Percentiles rank a stretch among this genome's conserved stretches.
These are phyloP conservation scores for Filobasidium uniguttulatum DNA, from an alignment of 1,284 basidiomycete genomes.

Conservation along the genomic window DNA sequence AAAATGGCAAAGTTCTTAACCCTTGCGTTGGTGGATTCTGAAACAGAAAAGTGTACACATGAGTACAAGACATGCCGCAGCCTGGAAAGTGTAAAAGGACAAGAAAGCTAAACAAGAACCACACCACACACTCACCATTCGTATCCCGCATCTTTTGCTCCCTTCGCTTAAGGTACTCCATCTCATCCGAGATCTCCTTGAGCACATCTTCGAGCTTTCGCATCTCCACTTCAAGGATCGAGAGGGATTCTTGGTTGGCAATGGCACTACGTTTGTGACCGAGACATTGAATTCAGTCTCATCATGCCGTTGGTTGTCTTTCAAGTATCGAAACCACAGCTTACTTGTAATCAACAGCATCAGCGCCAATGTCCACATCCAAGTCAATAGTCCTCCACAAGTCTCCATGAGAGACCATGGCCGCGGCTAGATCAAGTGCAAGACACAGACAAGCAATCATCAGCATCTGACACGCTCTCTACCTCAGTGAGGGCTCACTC, in stretches of 20 bases:
- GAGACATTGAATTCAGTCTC: not conserved
- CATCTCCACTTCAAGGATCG: slow-evolving; percentile 94
- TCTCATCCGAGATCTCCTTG: slow-evolving; percentile 86
- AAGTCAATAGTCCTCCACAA: slow-evolving; percentile 65
- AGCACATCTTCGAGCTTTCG: slow-evolving; percentile 88
- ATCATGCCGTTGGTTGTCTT: no score
- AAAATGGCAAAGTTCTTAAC: slow-evolving; percentile 90
- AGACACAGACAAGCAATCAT: not conserved
- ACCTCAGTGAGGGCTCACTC: not conserved
- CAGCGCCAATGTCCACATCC: slow-evolving; percentile 94
- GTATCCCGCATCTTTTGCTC: slow-evolving; percentile 84
- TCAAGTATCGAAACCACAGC: slow-evolving; percentile 19
- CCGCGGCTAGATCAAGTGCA: not conserved
- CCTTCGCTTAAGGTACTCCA: slow-evolving; percentile 78
- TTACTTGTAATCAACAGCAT: slow-evolving; percentile 97
- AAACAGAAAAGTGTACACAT: slow-evolving; percentile 7
- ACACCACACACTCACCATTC: slow-evolving; percentile 53
- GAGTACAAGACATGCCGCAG: not conserved
- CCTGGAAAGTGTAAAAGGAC: not conserved
- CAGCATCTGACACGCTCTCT: not conserved
- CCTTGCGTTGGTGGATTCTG: slow-evolving; percentile 80
- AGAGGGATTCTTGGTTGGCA: slow-evolving; percentile 93
- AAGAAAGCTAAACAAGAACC: not conserved
- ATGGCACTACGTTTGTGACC: slow-evolving; percentile 54
- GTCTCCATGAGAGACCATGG: slow-evolving; percentile 25